These are phyloP conservation scores for Fraxinus baroniana DNA, from an alignment of 305 asterid genomes.

Conservation along the genomic window DNA sequence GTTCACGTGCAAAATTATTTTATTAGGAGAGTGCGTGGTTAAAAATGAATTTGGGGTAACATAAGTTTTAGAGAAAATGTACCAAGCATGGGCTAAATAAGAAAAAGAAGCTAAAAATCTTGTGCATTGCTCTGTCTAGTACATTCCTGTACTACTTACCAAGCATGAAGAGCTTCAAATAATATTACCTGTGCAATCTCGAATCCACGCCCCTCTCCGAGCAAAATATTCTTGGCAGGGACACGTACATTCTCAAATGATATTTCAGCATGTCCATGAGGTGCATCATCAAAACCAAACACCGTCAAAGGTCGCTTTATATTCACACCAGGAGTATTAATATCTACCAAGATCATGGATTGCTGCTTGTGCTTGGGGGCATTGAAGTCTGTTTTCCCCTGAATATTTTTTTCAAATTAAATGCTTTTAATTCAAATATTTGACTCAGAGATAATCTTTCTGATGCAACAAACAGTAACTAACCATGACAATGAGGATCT, in stretches of 20 bases:
- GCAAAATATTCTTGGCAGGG: constrained; percentile 67
- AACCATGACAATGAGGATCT: constrained; percentile 89
- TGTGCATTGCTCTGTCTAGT: background rate
- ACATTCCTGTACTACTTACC: background rate
- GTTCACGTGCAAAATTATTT: background rate
- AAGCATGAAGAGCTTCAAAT: background rate
- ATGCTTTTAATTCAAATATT: background rate
- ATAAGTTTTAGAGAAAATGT: background rate
- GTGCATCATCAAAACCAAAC: constrained; percentile 94
- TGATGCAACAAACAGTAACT: constrained; percentile 26
- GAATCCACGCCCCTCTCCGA: constrained; percentile 97
- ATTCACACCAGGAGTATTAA: constrained; percentile 71
- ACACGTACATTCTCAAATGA: constrained; percentile 66
- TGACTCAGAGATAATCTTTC: background rate
- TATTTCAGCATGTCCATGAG: constrained; percentile 97
- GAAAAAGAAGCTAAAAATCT: background rate
- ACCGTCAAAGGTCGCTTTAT: constrained; percentile 80
- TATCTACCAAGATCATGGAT: constrained; percentile 89
- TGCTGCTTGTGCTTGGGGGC: constrained; percentile 85
- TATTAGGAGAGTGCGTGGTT: no score
- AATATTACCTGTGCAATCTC: constrained; percentile 88
- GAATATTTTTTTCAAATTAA: constrained; percentile 33
- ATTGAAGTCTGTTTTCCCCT: constrained; percentile 89
- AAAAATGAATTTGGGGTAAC: background rate
- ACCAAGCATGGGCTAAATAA: background rate